Percentiles rank a stretch among this genome's conserved stretches.
phyloP scores from a whole-genome alignment of 176 grass and related monocot genomes.

The Oryza officinalis region DNA sequence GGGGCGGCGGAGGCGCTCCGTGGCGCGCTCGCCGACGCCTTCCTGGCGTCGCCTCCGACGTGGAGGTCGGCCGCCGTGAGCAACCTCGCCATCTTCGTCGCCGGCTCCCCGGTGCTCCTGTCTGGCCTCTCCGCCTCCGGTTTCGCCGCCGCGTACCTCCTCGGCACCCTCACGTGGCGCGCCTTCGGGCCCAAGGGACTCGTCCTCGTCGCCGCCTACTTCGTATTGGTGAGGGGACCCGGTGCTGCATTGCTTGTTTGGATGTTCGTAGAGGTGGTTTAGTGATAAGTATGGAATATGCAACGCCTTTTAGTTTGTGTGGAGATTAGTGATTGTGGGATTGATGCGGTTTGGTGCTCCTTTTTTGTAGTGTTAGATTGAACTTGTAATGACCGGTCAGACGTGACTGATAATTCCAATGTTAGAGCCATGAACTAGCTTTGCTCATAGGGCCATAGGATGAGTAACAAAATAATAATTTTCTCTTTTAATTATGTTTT shows the following conservation, averaged over 20 bases:
- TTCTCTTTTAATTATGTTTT: background rate
- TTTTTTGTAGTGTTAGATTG: background rate
- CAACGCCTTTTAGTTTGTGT: background rate
- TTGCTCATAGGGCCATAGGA: background rate
- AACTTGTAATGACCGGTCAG: background rate
- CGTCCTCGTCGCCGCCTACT: constrained; percentile 73
- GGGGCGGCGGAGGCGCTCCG: constrained; percentile 25
- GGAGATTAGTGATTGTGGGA: background rate
- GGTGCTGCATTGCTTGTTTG: background rate
- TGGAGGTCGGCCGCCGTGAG: constrained; percentile 58
- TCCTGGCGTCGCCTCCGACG: constrained; percentile 60
- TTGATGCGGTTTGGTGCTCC: background rate
- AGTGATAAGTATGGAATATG: background rate
- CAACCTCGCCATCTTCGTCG: constrained; percentile 72
- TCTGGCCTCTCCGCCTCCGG: constrained; percentile 79
- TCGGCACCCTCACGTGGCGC: constrained; percentile 77
- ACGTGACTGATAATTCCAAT: background rate
- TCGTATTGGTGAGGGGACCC: constrained; percentile 63
- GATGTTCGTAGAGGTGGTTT: background rate
- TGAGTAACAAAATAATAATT: background rate
- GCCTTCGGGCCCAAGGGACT: constrained; percentile 59
- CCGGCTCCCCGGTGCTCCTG: constrained; percentile 62
- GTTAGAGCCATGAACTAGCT: background rate
- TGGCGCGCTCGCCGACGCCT: constrained; percentile 45
- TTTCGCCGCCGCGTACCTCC: constrained; percentile 61